phyloP scores from a whole-genome alignment of 129 eudicot genomes.

The Flaveria robusta region DNA sequence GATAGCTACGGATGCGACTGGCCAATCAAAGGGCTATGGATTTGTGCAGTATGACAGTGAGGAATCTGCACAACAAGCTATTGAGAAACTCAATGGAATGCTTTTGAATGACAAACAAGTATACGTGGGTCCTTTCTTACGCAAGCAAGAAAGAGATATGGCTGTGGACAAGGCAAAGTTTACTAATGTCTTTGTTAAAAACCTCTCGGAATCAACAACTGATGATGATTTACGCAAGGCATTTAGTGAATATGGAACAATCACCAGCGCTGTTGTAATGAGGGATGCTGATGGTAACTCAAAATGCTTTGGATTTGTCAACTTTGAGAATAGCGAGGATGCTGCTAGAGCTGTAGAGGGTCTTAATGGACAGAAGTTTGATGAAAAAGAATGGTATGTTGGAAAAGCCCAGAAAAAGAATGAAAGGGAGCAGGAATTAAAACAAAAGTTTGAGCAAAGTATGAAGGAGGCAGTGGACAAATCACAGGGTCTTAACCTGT shows the following conservation, averaged over 20 bases:
- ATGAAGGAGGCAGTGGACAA: slow-evolving; percentile 22
- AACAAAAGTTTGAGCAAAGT: slow-evolving; percentile 5
- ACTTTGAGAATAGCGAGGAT: slow-evolving; percentile 13
- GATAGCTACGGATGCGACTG: background rate
- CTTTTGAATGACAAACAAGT: slow-evolving; percentile 17
- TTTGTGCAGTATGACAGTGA: slow-evolving; percentile 14
- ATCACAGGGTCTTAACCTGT: slow-evolving; percentile 12
- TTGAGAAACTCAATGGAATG: slow-evolving; percentile 17
- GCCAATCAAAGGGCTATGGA: slow-evolving; percentile 13
- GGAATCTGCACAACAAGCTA: slow-evolving; percentile 17
- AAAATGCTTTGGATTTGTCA: slow-evolving; percentile 9
- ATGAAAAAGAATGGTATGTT: slow-evolving; percentile 14
- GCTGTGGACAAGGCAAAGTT: slow-evolving; percentile 10
- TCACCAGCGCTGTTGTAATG: slow-evolving; percentile 6
- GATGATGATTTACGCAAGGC: slow-evolving; percentile 8
- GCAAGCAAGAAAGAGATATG: slow-evolving; percentile 3
- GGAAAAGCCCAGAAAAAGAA: slow-evolving; percentile 10
- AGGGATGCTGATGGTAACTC: slow-evolving; percentile 19
- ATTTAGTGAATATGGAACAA: slow-evolving; percentile 9
- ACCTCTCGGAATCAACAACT: slow-evolving; percentile 14
- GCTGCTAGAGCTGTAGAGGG: slow-evolving; percentile 21
- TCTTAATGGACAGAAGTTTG: slow-evolving; percentile 13
- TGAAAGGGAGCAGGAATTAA: slow-evolving; percentile 6
- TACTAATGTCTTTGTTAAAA: slow-evolving; percentile 13
- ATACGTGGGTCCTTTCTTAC: slow-evolving; percentile 12